These are phyloP conservation scores for Talaromyces stipitatus DNA, from an alignment of 495 filamentous ascomycete species.

Conservation along the genomic window DNA sequence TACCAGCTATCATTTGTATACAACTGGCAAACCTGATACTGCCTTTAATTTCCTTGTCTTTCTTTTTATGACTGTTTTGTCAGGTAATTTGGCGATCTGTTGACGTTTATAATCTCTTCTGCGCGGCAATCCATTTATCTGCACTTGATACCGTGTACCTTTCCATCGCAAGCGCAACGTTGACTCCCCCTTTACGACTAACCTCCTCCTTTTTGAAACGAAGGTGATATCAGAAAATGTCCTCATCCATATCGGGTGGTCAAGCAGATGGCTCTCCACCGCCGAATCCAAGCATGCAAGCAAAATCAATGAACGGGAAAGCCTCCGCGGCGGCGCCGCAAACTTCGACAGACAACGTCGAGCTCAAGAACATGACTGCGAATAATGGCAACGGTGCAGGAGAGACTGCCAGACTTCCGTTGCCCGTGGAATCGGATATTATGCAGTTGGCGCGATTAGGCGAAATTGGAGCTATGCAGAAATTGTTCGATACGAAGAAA, in stretches of 20 bases:
- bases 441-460: slow-evolving; percentile 92
- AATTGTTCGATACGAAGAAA: slow-evolving; percentile 74
- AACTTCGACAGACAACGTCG: slow-evolving; percentile 50
- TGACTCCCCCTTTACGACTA: background rate
- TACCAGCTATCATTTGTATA: background rate
- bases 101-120: background rate
- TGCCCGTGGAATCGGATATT: slow-evolving; percentile 72
- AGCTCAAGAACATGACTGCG: slow-evolving; percentile 57
- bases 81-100: background rate
- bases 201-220: background rate
- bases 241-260: slow-evolving; percentile 15
- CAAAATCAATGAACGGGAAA: slow-evolving; percentile 41
- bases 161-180: background rate
- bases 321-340: slow-evolving; percentile 50
- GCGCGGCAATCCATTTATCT: background rate
- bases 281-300: slow-evolving; percentile 19
- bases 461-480: slow-evolving; percentile 79
- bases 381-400: slow-evolving; percentile 15
- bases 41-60: background rate
- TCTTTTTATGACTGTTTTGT: background rate
- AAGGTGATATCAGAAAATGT: background rate
- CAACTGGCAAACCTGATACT: background rate
- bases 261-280: slow-evolving; percentile 19
- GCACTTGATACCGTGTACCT: background rate
- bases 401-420: slow-evolving; percentile 28